A percentile compares a stretch with the other conserved stretches of the same genome.
Evolutionary conservation across 2,329 filamentous ascomycete species (phyloP).

Genomic region (Fusarium sp.): DNA sequence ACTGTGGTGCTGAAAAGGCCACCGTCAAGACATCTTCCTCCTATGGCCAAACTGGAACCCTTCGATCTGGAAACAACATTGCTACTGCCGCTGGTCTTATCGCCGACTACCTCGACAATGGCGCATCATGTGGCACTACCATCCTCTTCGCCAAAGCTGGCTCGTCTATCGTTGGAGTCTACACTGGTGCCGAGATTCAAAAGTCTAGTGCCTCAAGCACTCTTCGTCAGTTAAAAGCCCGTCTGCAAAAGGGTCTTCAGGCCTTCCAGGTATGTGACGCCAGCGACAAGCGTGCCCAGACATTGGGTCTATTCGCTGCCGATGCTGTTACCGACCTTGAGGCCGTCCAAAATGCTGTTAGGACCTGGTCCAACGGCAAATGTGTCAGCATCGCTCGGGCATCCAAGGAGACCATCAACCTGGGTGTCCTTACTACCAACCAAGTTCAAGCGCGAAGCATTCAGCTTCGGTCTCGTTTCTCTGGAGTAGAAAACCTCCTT

Average conservation of each 20-base stretch:
- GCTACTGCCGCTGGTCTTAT: slow-evolving; percentile 30
- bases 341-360: slow-evolving; percentile 30
- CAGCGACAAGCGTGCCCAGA: slow-evolving; percentile 32
- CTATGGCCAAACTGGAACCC: slow-evolving; percentile 10
- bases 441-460: slow-evolving; percentile 28
- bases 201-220: slow-evolving; percentile 34
- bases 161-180: slow-evolving; percentile 36
- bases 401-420: slow-evolving; percentile 15
- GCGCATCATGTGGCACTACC: slow-evolving; percentile 36
- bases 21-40: slow-evolving; percentile 28
- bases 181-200: slow-evolving; percentile 40
- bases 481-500: slow-evolving; percentile 22
- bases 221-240: slow-evolving; percentile 22
- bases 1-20: slow-evolving; percentile 39
- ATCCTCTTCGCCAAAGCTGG: slow-evolving; percentile 44
- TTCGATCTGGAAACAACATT: slow-evolving; percentile 22
- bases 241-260: slow-evolving; percentile 34
- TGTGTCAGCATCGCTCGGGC: slow-evolving; percentile 23
- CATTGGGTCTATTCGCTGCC: slow-evolving; percentile 38
- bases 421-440: slow-evolving; percentile 32
- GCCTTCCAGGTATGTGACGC: slow-evolving; percentile 37
- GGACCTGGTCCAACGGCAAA: slow-evolving; percentile 39
- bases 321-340: slow-evolving; percentile 24
- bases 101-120: slow-evolving; percentile 34
- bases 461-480: slow-evolving; percentile 35